phyloP scores from a whole-genome alignment of 73 alveolate species.

The Symbiodinium pilosum region DNA sequence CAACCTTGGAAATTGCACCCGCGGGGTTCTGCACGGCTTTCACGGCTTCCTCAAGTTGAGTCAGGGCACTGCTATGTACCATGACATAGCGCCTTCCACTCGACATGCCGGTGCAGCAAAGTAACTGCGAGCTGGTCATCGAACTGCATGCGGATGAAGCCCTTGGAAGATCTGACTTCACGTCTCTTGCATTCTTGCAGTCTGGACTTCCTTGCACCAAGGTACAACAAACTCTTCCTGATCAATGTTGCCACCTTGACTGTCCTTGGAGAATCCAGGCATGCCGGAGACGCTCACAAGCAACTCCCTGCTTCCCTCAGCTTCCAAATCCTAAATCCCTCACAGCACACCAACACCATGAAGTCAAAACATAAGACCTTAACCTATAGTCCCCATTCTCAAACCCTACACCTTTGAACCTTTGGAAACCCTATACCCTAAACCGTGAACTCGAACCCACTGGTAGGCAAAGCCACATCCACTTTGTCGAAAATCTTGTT shows the following conservation, averaged over 20 bases:
- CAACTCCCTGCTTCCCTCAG: too few species aligned
- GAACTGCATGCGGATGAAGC: conserved; percentile 42
- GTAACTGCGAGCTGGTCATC: conserved; percentile 25
- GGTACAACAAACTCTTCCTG: conserved; percentile 18
- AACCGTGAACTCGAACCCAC: background rate
- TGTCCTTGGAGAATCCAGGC: conserved; percentile 25
- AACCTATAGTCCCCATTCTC: too few species aligned
- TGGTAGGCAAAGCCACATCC: background rate
- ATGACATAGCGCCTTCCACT: background rate
- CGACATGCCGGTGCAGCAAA: background rate
- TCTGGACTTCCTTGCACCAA: background rate
- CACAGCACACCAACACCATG: too few species aligned
- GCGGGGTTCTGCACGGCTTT: conserved; percentile 19
- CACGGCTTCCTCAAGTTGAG: conserved; percentile 11
- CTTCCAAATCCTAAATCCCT: too few species aligned
- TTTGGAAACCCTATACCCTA: too few species aligned
- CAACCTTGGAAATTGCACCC: background rate
- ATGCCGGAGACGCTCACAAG: too few species aligned
- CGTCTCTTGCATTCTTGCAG: background rate
- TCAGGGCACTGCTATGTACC: background rate
- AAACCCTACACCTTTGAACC: too few species aligned
- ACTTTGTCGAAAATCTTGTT: conserved; percentile 44
- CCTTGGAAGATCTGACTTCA: background rate
- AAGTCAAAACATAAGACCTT: too few species aligned
- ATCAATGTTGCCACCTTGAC: conserved; percentile 61